Conservation (phyloP, 2,329 filamentous ascomycete genomes). For the Trichocomaceae sp. region DNA sequence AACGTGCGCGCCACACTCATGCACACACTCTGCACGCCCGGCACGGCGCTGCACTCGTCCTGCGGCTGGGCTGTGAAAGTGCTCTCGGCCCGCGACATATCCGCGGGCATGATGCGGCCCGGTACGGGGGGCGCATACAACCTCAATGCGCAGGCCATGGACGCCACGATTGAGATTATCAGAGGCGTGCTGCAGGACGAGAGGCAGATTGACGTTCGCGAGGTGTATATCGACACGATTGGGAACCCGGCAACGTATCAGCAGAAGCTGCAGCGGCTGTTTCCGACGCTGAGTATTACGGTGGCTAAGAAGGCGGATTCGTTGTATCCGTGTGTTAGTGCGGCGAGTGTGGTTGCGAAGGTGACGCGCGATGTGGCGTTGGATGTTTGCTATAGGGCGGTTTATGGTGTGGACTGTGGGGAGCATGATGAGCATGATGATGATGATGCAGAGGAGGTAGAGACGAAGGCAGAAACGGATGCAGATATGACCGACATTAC, state of each 20-base stretch:
- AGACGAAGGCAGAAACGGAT: no score
- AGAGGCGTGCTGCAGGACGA: constrained; percentile 64
- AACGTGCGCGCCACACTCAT: constrained; percentile 68
- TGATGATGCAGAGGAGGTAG: no score
- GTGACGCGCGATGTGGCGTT: constrained; percentile 88
- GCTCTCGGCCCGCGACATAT: constrained; percentile 79
- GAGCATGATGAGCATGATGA: constrained; percentile 13
- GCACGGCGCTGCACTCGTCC: constrained; percentile 50
- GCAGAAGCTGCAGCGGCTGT: constrained; percentile 72
- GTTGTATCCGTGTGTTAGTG: constrained; percentile 85
- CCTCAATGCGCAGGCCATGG: constrained; percentile 91
- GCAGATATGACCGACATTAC: constrained; percentile 17
- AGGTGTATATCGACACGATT: constrained; percentile 95
- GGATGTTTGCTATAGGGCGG: constrained; percentile 63
- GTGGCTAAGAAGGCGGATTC: constrained; percentile 90
- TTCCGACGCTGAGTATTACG: constrained; percentile 68
- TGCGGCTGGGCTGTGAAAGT: constrained; percentile 81
- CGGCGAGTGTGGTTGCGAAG: constrained; percentile 90
- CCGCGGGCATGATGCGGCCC: constrained; percentile 65
- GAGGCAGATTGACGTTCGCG: constrained; percentile 68
- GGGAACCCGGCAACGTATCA: constrained; percentile 79
- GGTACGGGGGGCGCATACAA: constrained; percentile 59
- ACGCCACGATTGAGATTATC: constrained; percentile 80
- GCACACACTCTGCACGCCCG: constrained; percentile 62
- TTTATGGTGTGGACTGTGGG: not conserved